These are phyloP conservation scores for Straminergon stramineum DNA, from an alignment of 225 moss, liverwort and hornwort genomes.

Conservation along the genomic window DNA sequence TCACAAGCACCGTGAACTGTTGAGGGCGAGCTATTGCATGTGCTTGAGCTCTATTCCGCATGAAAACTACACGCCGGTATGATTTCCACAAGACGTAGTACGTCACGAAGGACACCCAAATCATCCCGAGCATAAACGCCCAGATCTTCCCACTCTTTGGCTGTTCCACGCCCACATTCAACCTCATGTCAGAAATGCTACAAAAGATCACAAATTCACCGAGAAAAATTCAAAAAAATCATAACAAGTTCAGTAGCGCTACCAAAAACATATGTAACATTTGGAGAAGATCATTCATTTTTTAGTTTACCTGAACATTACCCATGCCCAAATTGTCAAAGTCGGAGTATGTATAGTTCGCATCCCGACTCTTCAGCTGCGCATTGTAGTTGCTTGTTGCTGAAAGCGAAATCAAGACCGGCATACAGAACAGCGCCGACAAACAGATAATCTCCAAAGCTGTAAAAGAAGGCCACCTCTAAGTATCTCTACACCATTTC, in stretches of 20 bases:
- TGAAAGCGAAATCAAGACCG: slow-evolving; percentile 51
- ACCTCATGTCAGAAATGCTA: neutral
- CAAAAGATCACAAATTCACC: neutral
- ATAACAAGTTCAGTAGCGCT: too few relatives aligned
- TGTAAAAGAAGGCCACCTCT: neutral
- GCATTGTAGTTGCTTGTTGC: slow-evolving; percentile 31
- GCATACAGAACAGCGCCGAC: slow-evolving; percentile 44
- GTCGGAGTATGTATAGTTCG: neutral
- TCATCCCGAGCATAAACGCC: slow-evolving; percentile 55
- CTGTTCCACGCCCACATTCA: slow-evolving; percentile 15
- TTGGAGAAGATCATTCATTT: neutral
- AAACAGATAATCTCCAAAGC: slow-evolving; percentile 51
- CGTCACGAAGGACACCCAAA: slow-evolving; percentile 65
- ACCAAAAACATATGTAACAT: neutral
- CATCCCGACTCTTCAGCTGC: neutral
- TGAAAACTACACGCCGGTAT: slow-evolving; percentile 42
- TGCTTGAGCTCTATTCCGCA: slow-evolving; percentile 40
- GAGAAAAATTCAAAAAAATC: neutral
- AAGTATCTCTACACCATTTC: neutral
- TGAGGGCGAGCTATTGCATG: slow-evolving; percentile 38
- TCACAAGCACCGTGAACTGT: slow-evolving; percentile 61
- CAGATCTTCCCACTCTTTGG: slow-evolving; percentile 45
- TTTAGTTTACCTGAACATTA: slow-evolving; percentile 39
- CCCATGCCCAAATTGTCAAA: slow-evolving; percentile 71
- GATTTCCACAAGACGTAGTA: slow-evolving; percentile 49